Evolutionary conservation across 2,329 filamentous ascomycete species (phyloP), one percentile per base, ranked within the genome.

Genomic region (Ploettnerulaceae sp.): DNA sequence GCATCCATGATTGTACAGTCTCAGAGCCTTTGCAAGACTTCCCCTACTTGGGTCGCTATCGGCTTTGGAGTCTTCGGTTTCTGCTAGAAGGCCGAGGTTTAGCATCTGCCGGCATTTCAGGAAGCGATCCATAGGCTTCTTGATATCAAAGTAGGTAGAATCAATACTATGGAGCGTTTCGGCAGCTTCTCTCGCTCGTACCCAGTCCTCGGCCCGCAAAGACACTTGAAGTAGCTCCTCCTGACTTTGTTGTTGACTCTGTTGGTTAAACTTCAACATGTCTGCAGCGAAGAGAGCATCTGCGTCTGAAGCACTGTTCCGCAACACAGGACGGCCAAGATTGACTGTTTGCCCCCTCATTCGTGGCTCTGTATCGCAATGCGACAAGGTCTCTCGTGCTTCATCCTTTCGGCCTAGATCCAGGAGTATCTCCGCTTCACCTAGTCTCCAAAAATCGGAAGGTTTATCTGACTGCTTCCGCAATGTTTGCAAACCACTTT

Each of bases 381-480:
- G 39, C 15, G 39, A 20, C n/a, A 42, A 26, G 12, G 39, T 14
- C 18, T 33, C 25, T 26, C 29, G 28, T 12, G 39, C 39, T 17
- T 32, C 39, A 12, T 33, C 39, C 12, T 42, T 42, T 7, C 28
- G 18, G 15, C 39, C 39, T 2, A 42, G 31, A 32, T 42, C 39
- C 17, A 42, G 39, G 18, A 42, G 31, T 42, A 42, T 42, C 25
- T 42, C 39, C 7, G 39, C 39, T 42, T 42, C 39, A 29, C 39
- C 31, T 11, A 42, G 18, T 6, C 18, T 25, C 39, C 28, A 42
- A n/a, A 20, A 42, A 14, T 42, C 39, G 7, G 39, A 42, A 12
- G 15, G 39, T n/a, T 42, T 21, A 26, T 26, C 28, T 17, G 28
- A 17, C 33, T 42, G 39, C 39, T 34, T 22, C 28, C 28, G 32